A percentile compares a stretch with the other conserved stretches of the same genome.
phyloP scores from a whole-genome alignment of 192 early-diverging fungal genomes.

The Podila clonocystis region DNA sequence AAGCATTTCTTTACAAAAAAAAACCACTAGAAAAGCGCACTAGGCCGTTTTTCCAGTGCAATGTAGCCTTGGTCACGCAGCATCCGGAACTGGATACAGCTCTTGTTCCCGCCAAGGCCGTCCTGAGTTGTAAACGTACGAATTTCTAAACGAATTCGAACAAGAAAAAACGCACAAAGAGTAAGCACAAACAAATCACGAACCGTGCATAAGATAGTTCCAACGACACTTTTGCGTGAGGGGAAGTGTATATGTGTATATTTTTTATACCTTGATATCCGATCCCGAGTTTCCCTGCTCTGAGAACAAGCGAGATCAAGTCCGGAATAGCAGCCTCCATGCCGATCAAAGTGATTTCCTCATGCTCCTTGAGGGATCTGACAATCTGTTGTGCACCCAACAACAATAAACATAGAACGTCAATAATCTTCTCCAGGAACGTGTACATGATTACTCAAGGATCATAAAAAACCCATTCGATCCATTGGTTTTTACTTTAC shows the following conservation, averaged over 20 bases:
- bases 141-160: conserved; percentile 15
- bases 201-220: not conserved
- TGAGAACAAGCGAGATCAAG: conserved; percentile 40
- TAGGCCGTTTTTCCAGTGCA: conserved; percentile 33
- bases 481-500: not conserved
- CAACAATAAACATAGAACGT: not conserved
- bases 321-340: conserved; percentile 50
- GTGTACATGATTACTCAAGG: not conserved
- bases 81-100: conserved; percentile 49
- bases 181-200: not conserved
- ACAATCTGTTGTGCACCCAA: conserved; percentile 8
- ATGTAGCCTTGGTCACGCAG: conserved; percentile 36
- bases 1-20: not conserved
- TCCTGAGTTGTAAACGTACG: conserved; percentile 48
- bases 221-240: not conserved
- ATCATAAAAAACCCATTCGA: not conserved
- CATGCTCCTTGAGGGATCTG: conserved; percentile 36
- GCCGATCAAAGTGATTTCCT: conserved; percentile 46
- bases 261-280: conserved; percentile 43
- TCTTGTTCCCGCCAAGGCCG: conserved; percentile 49
- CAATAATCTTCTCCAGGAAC: not conserved
- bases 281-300: conserved; percentile 36
- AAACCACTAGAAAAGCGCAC: not conserved
- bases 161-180: not conserved
- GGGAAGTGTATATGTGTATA: too few relatives aligned